Evolutionary conservation across 139 green algal species (phyloP).

Genomic region (Tetraselmis striata): DNA sequence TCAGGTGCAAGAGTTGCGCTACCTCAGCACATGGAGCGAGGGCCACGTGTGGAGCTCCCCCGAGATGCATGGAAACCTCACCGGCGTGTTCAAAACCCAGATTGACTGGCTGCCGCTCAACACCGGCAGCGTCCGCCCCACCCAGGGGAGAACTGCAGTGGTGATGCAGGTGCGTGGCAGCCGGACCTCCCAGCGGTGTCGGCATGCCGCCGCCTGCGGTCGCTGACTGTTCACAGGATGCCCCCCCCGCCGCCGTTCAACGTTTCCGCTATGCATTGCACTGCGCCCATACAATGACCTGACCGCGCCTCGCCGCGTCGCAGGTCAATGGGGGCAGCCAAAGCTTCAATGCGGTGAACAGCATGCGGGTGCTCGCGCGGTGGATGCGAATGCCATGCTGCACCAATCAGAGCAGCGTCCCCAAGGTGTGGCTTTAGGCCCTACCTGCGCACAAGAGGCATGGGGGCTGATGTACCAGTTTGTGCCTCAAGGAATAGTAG

Average conservation of each 20-base stretch:
- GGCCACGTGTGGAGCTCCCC: conserved; percentile 16
- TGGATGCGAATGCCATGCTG: conserved; percentile 25
- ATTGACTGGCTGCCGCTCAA: conserved; percentile 27
- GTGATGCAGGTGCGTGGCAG: conserved; percentile 13
- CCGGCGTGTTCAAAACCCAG: conserved; percentile 31
- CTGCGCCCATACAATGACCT: too few species aligned
- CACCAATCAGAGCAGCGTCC: conserved; percentile 23
- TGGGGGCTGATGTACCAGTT: too few species aligned
- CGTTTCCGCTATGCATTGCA: too few species aligned
- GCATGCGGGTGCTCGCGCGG: conserved; percentile 5
- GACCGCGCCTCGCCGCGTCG: not conserved
- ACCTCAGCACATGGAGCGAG: conserved; percentile 17
- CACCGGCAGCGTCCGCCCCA: conserved; percentile 16
- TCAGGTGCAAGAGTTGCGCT: conserved; percentile 18
- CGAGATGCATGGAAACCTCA: conserved; percentile 26
- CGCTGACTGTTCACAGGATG: too few species aligned
- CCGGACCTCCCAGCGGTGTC: not conserved
- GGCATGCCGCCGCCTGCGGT: too few species aligned
- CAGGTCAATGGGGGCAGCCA: conserved; percentile 24
- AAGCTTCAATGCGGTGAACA: conserved; percentile 22
- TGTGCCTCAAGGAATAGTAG: too few species aligned
- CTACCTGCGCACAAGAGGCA: too few species aligned
- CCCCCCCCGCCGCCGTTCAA: too few species aligned
- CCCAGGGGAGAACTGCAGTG: conserved; percentile 14
- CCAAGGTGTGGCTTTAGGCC: conserved; percentile 26